Conservation (phyloP, 768 basidiomycete species). For the Russula lepida region DNA sequence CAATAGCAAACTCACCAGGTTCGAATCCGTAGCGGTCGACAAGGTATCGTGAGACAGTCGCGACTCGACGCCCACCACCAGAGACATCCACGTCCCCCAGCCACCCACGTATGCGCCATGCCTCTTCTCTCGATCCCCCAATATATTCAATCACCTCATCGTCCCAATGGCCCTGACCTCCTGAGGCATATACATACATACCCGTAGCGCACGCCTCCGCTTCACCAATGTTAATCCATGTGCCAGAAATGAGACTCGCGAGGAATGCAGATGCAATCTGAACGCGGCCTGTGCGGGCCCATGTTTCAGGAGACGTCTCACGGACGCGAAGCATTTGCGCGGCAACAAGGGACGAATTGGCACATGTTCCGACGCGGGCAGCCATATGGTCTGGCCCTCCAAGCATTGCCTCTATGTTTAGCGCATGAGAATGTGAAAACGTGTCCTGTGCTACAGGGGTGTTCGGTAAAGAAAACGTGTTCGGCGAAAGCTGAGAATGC, state of each 20-base stretch:
- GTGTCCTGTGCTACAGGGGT: conserved; percentile 73
- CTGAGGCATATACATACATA: conserved; percentile 53
- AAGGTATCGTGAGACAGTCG: conserved; percentile 64
- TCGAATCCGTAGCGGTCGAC: conserved; percentile 79
- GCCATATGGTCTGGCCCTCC: conserved; percentile 77
- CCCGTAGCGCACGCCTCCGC: conserved; percentile 73
- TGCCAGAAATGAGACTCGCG: conserved; percentile 60
- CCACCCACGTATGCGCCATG: conserved; percentile 63
- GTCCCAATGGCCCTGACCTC: conserved; percentile 60
- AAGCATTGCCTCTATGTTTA: conserved; percentile 64
- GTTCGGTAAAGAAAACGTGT: conserved; percentile 63
- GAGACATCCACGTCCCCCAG: conserved; percentile 73
- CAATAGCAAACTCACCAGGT: conserved; percentile 37
- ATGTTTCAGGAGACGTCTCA: conserved; percentile 75
- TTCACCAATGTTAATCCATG: conserved; percentile 64
- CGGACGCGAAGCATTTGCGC: conserved; percentile 72
- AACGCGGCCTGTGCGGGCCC: conserved; percentile 67
- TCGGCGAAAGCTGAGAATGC: conserved; percentile 57
- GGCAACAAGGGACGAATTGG: conserved; percentile 59
- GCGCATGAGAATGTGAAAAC: conserved; percentile 70
- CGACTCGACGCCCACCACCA: conserved; percentile 54
- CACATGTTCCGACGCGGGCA: conserved; percentile 63
- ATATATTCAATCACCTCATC: conserved; percentile 71
- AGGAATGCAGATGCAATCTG: conserved; percentile 74
- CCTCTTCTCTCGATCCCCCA: conserved; percentile 68